These are phyloP conservation scores for Posidonia australis DNA, from an alignment of 106 monocot species.

Conservation along the genomic window DNA sequence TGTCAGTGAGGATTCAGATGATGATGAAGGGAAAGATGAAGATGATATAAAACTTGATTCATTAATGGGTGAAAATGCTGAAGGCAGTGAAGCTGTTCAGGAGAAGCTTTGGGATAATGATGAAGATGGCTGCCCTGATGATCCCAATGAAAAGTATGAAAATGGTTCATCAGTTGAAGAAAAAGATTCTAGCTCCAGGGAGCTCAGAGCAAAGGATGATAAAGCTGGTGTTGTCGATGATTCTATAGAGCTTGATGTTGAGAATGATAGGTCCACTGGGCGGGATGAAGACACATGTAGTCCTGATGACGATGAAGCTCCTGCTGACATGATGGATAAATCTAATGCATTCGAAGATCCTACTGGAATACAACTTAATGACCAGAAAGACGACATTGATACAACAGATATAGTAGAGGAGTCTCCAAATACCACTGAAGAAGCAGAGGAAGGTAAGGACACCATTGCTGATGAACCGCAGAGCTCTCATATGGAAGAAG, in stretches of 20 bases:
- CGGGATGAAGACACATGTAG: slow-evolving; percentile 12
- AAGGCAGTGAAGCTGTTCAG: slow-evolving; percentile 36
- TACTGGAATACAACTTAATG: slow-evolving; percentile 30
- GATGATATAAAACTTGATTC: slow-evolving; percentile 71
- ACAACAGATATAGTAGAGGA: slow-evolving; percentile 34
- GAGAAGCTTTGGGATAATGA: slow-evolving; percentile 72
- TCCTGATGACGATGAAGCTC: slow-evolving; percentile 21
- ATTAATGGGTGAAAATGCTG: slow-evolving; percentile 58
- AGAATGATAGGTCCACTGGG: slow-evolving; percentile 10
- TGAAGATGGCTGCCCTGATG: slow-evolving; percentile 44
- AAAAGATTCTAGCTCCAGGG: slow-evolving; percentile 30
- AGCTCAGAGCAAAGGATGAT: slow-evolving; percentile 75
- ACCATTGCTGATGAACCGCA: not conserved
- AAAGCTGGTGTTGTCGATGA: slow-evolving; percentile 24
- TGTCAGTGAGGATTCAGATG: slow-evolving; percentile 67
- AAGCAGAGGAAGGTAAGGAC: slow-evolving; percentile 14
- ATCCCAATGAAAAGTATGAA: slow-evolving; percentile 60
- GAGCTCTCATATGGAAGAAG: not conserved
- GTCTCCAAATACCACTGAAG: not conserved
- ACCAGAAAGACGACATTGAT: slow-evolving; percentile 25
- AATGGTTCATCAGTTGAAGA: slow-evolving; percentile 67
- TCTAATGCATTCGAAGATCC: slow-evolving; percentile 45
- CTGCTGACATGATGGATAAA: slow-evolving; percentile 36
- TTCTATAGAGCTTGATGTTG: slow-evolving; percentile 21
- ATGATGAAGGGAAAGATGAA: slow-evolving; percentile 38